Percentiles rank a stretch among this genome's conserved stretches.
Evolutionary conservation across 441 rosid genomes (phyloP).

Genomic region (Eruca vesicaria): DNA sequence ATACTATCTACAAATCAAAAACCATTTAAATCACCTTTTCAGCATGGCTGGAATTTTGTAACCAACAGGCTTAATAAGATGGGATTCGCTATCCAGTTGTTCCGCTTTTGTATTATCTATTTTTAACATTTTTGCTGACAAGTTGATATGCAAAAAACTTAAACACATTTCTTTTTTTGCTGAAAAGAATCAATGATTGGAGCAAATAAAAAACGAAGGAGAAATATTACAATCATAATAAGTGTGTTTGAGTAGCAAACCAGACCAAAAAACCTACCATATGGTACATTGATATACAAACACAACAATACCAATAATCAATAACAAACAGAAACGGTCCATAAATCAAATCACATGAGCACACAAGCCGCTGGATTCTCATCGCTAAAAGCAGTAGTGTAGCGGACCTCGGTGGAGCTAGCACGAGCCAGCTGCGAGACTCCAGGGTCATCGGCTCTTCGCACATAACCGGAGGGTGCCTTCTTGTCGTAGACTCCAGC

Average conservation of each 20-base stretch:
- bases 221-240: neutral
- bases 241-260: neutral
- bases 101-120: neutral
- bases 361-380: constrained; percentile 75
- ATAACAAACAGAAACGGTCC: neutral
- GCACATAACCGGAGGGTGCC: constrained; percentile 85
- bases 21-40: neutral
- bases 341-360: constrained; percentile 54
- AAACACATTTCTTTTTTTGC: neutral
- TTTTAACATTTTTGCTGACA: neutral
- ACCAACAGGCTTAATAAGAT: neutral
- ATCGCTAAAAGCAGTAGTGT: constrained; percentile 93
- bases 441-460: constrained; percentile 56
- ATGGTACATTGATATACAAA: constrained; percentile 17
- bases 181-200: neutral
- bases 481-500: constrained; percentile 83
- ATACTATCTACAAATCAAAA: neutral
- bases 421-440: constrained; percentile 79
- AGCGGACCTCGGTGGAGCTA: constrained; percentile 86
- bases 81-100: neutral
- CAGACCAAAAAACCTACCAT: constrained; percentile 21
- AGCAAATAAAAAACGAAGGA: neutral
- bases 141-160: neutral
- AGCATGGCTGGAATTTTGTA: neutral
- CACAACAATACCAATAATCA: neutral